Conservation (phyloP, 169 alveolate genomes). For the Amoebophrya sp. region DNA sequence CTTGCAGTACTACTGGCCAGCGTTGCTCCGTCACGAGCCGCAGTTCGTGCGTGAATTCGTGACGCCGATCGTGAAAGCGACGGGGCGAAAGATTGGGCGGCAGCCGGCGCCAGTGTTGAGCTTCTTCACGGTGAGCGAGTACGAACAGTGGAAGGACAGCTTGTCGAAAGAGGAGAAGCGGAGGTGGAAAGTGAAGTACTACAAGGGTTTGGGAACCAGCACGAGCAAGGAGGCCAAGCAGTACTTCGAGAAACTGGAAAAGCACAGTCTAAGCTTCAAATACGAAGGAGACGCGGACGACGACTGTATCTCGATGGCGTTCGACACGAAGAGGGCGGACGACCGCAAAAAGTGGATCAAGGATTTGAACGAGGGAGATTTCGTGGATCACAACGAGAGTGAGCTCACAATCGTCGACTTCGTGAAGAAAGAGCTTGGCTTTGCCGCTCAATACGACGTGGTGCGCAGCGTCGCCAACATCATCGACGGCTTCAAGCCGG, state of each 20-base stretch:
- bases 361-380: constrained; percentile 49
- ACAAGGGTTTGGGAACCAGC: constrained; percentile 97
- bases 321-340: constrained; percentile 87
- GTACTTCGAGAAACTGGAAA: constrained; percentile 80
- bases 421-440: constrained; percentile 90
- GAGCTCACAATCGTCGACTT: constrained; percentile 73
- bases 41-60: constrained; percentile 92
- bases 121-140: constrained; percentile 92
- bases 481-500: constrained; percentile 96
- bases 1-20: constrained; percentile 91
- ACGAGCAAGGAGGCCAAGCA: constrained; percentile 93
- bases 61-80: constrained; percentile 89
- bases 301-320: constrained; percentile 91
- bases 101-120: constrained; percentile 66
- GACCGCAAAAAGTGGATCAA: constrained; percentile 90
- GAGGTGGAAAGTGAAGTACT: constrained; percentile 88
- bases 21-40: constrained; percentile 67
- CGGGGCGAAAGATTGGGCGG: constrained; percentile 61
- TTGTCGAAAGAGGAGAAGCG: constrained; percentile 58
- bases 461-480: constrained; percentile 90
- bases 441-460: constrained; percentile 90
- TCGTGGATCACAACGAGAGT: constrained; percentile 24
- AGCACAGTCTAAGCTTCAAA: constrained; percentile 78
- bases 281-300: constrained; percentile 75
- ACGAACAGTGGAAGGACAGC: constrained; percentile 81